Evolutionary conservation across 1,284 basidiomycete species (phyloP).

Genomic region (Ceratobasidium sp.): DNA sequence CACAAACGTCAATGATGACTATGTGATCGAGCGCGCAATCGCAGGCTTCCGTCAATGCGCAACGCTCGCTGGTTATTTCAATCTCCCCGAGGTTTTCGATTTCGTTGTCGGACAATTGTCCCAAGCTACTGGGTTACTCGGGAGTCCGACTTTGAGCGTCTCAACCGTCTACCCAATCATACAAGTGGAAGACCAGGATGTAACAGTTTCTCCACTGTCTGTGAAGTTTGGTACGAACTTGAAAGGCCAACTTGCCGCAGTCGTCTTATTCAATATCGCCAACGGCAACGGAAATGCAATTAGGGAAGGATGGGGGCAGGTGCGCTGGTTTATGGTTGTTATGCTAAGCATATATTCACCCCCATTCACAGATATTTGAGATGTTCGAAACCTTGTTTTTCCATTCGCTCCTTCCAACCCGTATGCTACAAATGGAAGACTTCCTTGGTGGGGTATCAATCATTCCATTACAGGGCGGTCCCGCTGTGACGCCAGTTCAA

Average conservation of each 20-base stretch:
- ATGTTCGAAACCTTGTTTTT: slow-evolving; percentile 98
- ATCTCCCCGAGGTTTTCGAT: slow-evolving; percentile 94
- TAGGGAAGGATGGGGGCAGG: slow-evolving; percentile 92
- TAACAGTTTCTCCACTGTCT: slow-evolving; percentile 91
- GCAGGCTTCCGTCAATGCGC: slow-evolving; percentile 96
- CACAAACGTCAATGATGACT: slow-evolving; percentile 95
- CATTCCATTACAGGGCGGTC: slow-evolving; percentile 83
- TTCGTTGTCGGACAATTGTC: slow-evolving; percentile 93
- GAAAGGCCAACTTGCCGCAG: slow-evolving; percentile 94
- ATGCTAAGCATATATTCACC: slow-evolving; percentile 1
- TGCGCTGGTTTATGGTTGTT: slow-evolving; percentile 47
- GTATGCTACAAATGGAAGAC: slow-evolving; percentile 96
- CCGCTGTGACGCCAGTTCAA: slow-evolving; percentile 61
- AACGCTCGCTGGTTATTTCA: slow-evolving; percentile 87
- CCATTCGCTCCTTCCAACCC: slow-evolving; percentile 85
- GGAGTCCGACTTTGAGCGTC: slow-evolving; percentile 72
- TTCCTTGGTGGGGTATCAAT: slow-evolving; percentile 88
- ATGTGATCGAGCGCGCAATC: slow-evolving; percentile 93
- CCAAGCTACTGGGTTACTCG: slow-evolving; percentile 82
- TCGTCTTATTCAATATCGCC: slow-evolving; percentile 97
- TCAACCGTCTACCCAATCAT: slow-evolving; percentile 87
- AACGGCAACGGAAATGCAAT: slow-evolving; percentile 96
- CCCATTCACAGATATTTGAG: slow-evolving; percentile 79
- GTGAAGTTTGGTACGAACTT: slow-evolving; percentile 95
- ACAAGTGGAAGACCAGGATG: slow-evolving; percentile 88